These are phyloP conservation scores for Pseudotsuga menziesii DNA, from an alignment of 75 land plant species.

Conservation along the genomic window DNA sequence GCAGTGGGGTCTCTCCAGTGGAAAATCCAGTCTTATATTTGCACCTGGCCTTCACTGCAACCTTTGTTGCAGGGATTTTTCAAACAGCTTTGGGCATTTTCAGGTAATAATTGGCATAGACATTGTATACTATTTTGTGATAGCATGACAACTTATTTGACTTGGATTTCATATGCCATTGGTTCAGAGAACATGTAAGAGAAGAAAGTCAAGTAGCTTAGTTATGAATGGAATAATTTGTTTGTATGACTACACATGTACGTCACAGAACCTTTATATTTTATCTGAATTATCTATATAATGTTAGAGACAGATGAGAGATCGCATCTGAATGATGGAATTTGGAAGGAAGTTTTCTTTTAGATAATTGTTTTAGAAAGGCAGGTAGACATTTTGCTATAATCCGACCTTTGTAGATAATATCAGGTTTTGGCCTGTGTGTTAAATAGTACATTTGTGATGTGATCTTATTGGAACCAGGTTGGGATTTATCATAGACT, in stretches of 20 bases:
- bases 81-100: conserved; percentile 71
- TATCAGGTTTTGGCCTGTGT: background rate
- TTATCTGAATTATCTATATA: no score
- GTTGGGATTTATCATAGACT: conserved; percentile 84
- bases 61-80: conserved; percentile 78
- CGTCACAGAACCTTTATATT: no score
- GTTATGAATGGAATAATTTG: no score
- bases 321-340: background rate
- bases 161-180: background rate
- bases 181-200: background rate
- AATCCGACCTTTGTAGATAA: background rate
- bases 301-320: no score
- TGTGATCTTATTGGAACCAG: conserved; percentile 23
- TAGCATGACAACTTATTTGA: background rate
- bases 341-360: background rate
- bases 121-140: background rate
- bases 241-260: no score
- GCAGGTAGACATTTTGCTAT: no score
- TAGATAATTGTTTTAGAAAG: background rate
- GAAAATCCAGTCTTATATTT: conserved; percentile 38
- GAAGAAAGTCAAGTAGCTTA: background rate
- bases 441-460: background rate
- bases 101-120: conserved; percentile 43
- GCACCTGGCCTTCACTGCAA: conserved; percentile 65
- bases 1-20: conserved; percentile 39